phyloP scores from a whole-genome alignment of 306 rosid species.

The Luffa acutangula region DNA sequence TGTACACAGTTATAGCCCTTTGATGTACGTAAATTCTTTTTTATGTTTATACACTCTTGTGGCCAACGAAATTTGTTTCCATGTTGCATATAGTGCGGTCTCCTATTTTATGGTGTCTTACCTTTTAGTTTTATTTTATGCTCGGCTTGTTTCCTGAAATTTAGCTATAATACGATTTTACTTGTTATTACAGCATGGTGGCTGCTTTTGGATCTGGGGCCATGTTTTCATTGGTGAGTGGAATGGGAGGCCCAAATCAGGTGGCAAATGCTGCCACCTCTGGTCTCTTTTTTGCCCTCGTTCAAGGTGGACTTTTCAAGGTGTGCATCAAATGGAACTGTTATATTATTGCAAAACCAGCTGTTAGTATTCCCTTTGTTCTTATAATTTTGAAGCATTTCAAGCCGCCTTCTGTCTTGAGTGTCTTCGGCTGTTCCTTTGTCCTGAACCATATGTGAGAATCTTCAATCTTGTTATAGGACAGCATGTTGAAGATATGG shows the following conservation, averaged over 20 bases:
- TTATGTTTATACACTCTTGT: neutral
- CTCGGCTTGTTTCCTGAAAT: neutral
- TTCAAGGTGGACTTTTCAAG: constrained; percentile 96
- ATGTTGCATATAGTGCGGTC: neutral
- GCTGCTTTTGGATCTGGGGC: constrained; percentile 99
- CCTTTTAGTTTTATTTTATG: neutral
- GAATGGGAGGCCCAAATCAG: constrained; percentile 87
- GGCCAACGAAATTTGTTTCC: neutral
- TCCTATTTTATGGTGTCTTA: neutral
- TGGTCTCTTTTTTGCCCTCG: constrained; percentile 87
- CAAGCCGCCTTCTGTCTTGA: neutral
- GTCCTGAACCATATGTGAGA: neutral
- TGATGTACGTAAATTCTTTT: neutral
- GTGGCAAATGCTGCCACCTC: constrained; percentile 70
- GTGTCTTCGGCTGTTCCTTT: neutral
- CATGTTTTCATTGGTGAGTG: constrained; percentile 80
- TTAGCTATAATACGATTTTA: neutral
- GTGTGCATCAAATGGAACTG: constrained; percentile 25
- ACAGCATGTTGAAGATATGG: neutral
- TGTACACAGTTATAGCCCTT: neutral
- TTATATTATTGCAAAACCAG: neutral
- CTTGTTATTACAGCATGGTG: constrained; percentile 51
- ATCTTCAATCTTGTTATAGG: neutral
- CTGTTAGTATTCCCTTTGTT: neutral
- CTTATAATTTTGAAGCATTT: neutral